Percentiles rank a stretch among this genome's conserved stretches.
phyloP scores from a whole-genome alignment of 176 grass and related monocot genomes.

The Musa troglodytarum region DNA sequence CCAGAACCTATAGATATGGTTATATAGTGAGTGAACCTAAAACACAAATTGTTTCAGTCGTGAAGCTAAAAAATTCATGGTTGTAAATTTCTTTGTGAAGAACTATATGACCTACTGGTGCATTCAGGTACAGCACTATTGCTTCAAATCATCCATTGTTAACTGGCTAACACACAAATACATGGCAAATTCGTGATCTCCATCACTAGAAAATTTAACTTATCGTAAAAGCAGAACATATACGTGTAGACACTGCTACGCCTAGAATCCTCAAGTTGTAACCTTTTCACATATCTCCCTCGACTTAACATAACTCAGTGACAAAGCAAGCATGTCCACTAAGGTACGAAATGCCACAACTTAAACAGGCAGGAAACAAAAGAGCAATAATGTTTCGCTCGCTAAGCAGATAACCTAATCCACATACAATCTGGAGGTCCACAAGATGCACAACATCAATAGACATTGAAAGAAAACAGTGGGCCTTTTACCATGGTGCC shows the following conservation, averaged over 20 bases:
- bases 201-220: background rate
- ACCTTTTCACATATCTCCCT: background rate
- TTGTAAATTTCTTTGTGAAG: background rate
- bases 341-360: background rate
- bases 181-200: background rate
- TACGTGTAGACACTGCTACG: background rate
- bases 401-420: no score
- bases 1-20: background rate
- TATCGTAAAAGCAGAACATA: background rate
- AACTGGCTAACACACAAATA: no score
- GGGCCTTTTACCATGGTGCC: slow-evolving; percentile 54
- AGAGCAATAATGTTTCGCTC: no score
- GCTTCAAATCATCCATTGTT: no score
- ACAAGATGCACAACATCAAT: background rate
- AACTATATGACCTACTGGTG: background rate
- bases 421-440: no score
- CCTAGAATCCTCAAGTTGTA: background rate
- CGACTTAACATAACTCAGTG: background rate
- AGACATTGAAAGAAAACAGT: background rate
- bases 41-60: background rate
- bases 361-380: no score
- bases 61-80: background rate
- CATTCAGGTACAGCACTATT: no score
- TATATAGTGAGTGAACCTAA: background rate
- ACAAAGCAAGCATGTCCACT: background rate